Base-by-base conservation (phyloP, 1,284 basidiomycete species). In the Trichosporon sp. region DNA sequence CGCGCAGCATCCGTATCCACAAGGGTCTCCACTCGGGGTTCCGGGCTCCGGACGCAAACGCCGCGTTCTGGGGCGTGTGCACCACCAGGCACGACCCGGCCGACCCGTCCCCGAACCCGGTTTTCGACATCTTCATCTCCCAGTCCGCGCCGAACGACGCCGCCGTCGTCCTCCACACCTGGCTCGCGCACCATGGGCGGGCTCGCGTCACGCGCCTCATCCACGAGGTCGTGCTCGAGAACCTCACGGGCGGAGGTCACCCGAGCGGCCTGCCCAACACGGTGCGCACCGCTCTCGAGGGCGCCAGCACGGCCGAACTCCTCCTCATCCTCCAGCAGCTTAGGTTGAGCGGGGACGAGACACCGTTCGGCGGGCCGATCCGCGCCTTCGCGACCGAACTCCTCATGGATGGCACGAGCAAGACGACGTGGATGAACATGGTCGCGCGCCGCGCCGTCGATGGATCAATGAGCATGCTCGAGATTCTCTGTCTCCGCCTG, bases 11-110 rank as follows among this genome's bases (percentile, higher is more conserved):
- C 35, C 66, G 56, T 21, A 40, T 67, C 46, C 67, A 69, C 68
- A 72, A 69, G 68, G 71, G 71, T 4, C 68, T 72, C 14, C 65
- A 67, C 59, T 63, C 71, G 7, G 71, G 71, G 7, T 72, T 72
- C 66, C 71, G 71, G 4, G 46, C 40, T 1, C 68, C 68, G 5
- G 48, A 67, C 46, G 46, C 54, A 19, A 59, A 56, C 38, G 48
- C 66, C 16, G 8, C 19, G 21, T 72, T 72, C 71, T 69, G 68
- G 71, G 71, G 71, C 40, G 66, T 72, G 11, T 66, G 48, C n/a
- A 4, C 43, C 38, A 35, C 48, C 35, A 16, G 35, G 35, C 4
- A 31, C 3, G 68, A 65, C 59, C 11, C 16, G 11, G 16, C 32
- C 0, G 65, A 61, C 7, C 65, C 66, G 7, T 26, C 14, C 59